Percentiles rank a stretch among this genome's conserved stretches.
Evolutionary conservation across 306 rosid species (phyloP).

Genomic region (Vicia villosa): DNA sequence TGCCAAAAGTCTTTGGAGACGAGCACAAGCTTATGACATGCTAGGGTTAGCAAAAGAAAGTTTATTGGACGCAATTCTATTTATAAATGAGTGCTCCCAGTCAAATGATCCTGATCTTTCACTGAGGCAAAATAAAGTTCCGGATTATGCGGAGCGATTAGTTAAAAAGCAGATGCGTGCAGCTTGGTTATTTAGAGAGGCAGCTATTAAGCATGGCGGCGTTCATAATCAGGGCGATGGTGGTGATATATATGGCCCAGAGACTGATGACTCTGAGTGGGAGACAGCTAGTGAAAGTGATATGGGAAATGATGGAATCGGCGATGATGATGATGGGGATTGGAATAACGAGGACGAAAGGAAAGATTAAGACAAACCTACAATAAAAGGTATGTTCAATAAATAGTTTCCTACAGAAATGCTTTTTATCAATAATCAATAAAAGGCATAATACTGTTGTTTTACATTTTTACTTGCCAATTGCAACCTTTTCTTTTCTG

Average conservation of each 20-base stretch:
- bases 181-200: conserved; percentile 97
- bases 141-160: conserved; percentile 92
- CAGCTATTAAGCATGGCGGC: conserved; percentile 91
- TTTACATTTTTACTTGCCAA: background rate
- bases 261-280: conserved; percentile 97
- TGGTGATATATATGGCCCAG: conserved; percentile 81
- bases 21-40: conserved; percentile 99
- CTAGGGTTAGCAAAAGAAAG: conserved; percentile 94
- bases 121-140: conserved; percentile 89
- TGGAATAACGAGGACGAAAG: conserved; percentile 82
- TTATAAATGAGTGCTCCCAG: conserved; percentile 97
- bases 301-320: conserved; percentile 91
- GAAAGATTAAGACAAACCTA: conserved; percentile 76
- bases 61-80: conserved; percentile 90
- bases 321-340: conserved; percentile 63
- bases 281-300: conserved; percentile 99
- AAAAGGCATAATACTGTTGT: background rate
- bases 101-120: conserved; percentile 95
- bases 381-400: conserved; percentile 65
- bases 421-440: conserved; percentile 18
- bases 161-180: conserved; percentile 99
- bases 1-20: conserved; percentile 98
- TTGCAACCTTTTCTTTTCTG: background rate
- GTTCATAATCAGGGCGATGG: conserved; percentile 88
- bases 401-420: conserved; percentile 9